Evolutionary conservation across 108 stramenopile genomes (phyloP), one percentile per base, ranked within the genome.

Genomic region (Cyclotella sp.): DNA sequence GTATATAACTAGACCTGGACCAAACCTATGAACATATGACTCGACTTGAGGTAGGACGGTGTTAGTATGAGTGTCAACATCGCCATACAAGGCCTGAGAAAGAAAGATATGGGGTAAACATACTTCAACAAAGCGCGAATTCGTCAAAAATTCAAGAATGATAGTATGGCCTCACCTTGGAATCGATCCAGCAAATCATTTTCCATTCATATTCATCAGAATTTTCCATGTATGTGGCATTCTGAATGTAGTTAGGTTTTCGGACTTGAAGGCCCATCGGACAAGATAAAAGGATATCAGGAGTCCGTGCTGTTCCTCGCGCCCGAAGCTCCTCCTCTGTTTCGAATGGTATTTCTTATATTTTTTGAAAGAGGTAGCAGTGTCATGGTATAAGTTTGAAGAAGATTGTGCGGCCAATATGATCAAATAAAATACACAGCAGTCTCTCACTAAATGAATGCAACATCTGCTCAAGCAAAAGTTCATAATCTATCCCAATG

Each of bases 171-270:
- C 90, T 57, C 75, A 89, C 90, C 84, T 93, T 94, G 24, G 92
- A 93, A 58, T 95, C 94, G 30, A 95, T 93, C 94, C 94, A 95
- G 67, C 87, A 89, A 14, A 95, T 83, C 3, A 92, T 76, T 60
- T 86, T 89, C 91, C 92, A 95, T 66, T 89, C 89, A 53, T 73
- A 82, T 19, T 82, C 76, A 18, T 74, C 73, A 49, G 79, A 74
- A 44, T 63, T 43, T 8, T 80, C 59, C 15, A 39, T 21, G 30
- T 80, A 39, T n/a, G 61, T 34, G 1, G 70, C 27, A 57, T 21
- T 71, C 29, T 66, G 41, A 29, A 13, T 63, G 29, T 44, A n/a
- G 15, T 26, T 27, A 7, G 21, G 28, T 58, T 64, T 59, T 44
- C 51, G 76, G 27, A 85, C 79, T 47, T 73, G 45, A n/a, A 87